Base-by-base conservation (phyloP, 2,329 filamentous ascomycete genomes). In the Rhynchosporium agropyri region DNA sequence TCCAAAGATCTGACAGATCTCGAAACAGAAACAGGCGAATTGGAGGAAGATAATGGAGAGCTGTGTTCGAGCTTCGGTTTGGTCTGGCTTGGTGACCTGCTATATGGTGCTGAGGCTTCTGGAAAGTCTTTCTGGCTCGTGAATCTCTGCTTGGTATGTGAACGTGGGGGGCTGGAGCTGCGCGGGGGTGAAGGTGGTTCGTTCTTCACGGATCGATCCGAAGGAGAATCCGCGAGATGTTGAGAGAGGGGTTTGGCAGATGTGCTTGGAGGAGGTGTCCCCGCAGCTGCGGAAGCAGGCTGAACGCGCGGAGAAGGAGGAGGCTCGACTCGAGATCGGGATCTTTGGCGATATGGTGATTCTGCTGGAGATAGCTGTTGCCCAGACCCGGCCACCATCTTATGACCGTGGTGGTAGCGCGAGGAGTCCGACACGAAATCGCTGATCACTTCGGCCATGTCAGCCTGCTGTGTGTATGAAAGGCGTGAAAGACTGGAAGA, bases 351-450 rank as follows among this genome's bases (percentile, higher is more conserved):
- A 58, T 71, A 74, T 63, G 65, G 68, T 48, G 71, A 75, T 70
- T 82, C 78, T 74, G 81, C 78, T 61, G 79, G 73, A 63, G 79
- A 79, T 67, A 78, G 69, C 66, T 72, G 79, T 68, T 81, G 80
- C 67, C 79, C 79, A 67, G 79, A 67, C 76, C 76, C 67, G 63
- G 79, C 77, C 80, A 91, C 89, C 82, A 87, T 89, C 79, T 82
- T 86, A 80, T 68, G 65, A 86, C 60, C 60, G 63, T 66, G 71
- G 57, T 72, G 85, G 78, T 89, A 88, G 78, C 86, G 84, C 72
- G 85, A 82, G 71, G 87, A 82, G 78, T 91, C 87, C 77, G 90
- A 84, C 78, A 87, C 86, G 79, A 87, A 87, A 80, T 94, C 91
- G 76, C 84, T 83, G 71, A 87, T 83, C 77, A 87, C 76, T 77